Conservation (phyloP, 345 rosid genomes). For the Laguncularia racemosa region DNA sequence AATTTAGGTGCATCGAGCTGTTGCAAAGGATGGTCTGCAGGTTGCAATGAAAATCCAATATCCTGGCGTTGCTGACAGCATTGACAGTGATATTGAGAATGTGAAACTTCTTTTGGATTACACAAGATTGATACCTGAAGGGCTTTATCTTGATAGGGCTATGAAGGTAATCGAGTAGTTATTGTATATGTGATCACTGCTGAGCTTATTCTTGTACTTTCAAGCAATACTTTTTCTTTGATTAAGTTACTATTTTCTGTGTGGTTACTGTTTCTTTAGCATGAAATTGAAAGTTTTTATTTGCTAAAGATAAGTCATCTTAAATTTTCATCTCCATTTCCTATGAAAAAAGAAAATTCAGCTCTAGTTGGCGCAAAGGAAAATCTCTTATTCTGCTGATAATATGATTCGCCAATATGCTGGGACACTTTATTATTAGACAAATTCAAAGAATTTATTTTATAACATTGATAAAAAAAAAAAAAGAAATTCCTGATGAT, state of each 20-base stretch:
- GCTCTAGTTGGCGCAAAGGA: no score
- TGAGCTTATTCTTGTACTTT: not conserved
- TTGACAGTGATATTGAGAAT: constrained; percentile 93
- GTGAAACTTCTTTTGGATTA: constrained; percentile 75
- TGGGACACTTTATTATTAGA: no score
- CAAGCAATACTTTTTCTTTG: not conserved
- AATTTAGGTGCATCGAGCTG: constrained; percentile 85
- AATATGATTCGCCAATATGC: no score
- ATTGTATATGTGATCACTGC: not conserved
- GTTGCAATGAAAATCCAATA: constrained; percentile 98
- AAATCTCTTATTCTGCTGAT: no score
- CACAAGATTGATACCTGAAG: constrained; percentile 86
- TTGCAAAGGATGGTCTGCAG: constrained; percentile 58
- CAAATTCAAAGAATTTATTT: no score
- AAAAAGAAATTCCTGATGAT: no score
- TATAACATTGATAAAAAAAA: no score
- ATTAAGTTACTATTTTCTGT: not conserved
- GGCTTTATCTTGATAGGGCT: constrained; percentile 89
- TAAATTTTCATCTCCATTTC: no score
- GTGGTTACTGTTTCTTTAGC: no score
- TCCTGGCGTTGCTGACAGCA: constrained; percentile 96
- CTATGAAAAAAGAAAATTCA: no score
- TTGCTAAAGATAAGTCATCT: no score
- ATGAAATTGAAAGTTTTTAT: no score
- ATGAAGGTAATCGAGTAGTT: constrained; percentile 50